These are phyloP conservation scores for Astragalus glycyphyllos DNA, from an alignment of 306 rosid genomes.

Conservation along the genomic window DNA sequence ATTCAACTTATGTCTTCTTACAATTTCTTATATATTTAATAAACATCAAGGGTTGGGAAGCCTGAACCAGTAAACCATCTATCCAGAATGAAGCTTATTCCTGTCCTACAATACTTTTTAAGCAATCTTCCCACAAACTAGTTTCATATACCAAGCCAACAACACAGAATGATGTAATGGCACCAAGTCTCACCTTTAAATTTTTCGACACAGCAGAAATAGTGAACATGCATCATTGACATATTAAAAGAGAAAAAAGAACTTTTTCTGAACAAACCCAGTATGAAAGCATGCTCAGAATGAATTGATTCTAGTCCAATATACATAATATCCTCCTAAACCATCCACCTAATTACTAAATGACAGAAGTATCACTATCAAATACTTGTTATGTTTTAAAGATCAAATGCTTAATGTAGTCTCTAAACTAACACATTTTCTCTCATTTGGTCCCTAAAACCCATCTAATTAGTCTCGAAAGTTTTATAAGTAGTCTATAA, in stretches of 20 bases:
- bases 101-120: slow-evolving; percentile 18
- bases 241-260: not conserved
- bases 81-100: slow-evolving; percentile 19
- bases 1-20: slow-evolving; percentile 3
- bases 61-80: slow-evolving; percentile 7
- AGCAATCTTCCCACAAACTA: slow-evolving; percentile 8
- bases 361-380: not conserved
- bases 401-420: too few species aligned
- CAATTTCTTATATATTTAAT: slow-evolving; percentile 3
- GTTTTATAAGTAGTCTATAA: too few species aligned
- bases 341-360: slow-evolving; percentile 2
- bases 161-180: not conserved
- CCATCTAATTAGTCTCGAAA: too few species aligned
- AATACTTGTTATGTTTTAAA: slow-evolving; percentile 3
- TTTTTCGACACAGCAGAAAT: not conserved
- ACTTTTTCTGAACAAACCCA: not conserved
- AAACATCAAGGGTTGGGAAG: slow-evolving; percentile 2
- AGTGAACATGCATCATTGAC: slow-evolving; percentile 22
- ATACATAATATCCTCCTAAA: not conserved
- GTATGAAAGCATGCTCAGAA: slow-evolving; percentile 23
- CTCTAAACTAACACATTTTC: too few species aligned
- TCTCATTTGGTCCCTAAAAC: too few species aligned
- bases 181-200: slow-evolving; percentile 4
- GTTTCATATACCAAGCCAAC: slow-evolving; percentile 9
- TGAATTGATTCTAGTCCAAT: slow-evolving; percentile 7